These are phyloP conservation scores for Nakaseomyces bracarensis DNA, from an alignment of 1,139 yeast genomes.

Conservation along the genomic window DNA sequence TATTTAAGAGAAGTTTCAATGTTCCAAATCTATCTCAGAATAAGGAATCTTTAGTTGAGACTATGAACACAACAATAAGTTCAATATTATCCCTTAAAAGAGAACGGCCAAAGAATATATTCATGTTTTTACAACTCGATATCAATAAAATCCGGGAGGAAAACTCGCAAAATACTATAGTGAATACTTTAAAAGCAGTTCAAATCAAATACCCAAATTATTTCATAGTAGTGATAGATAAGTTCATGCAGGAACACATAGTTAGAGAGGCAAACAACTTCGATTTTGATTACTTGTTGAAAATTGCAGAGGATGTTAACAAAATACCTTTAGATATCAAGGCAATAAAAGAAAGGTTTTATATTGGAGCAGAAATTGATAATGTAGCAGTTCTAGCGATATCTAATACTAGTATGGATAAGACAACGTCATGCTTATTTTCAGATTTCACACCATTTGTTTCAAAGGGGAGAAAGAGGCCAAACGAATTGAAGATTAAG, in stretches of 20 bases:
- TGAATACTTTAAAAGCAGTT: constrained; percentile 26
- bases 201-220: constrained; percentile 14
- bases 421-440: constrained; percentile 19
- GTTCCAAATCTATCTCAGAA: constrained; percentile 6
- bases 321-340: background rate
- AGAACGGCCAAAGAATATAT: constrained; percentile 22
- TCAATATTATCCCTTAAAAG: constrained; percentile 27
- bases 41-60: constrained; percentile 9
- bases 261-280: background rate
- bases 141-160: constrained; percentile 14
- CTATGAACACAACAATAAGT: constrained; percentile 23
- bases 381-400: constrained; percentile 23
- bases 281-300: background rate
- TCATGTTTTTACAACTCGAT: constrained; percentile 27
- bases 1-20: constrained; percentile 20
- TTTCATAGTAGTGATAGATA: background rate
- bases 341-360: background rate
- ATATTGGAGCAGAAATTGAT: constrained; percentile 6
- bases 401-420: constrained; percentile 27
- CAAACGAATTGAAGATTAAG: constrained; percentile 27
- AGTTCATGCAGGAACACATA: background rate
- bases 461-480: constrained; percentile 17
- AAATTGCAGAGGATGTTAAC: background rate
- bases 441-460: constrained; percentile 19
- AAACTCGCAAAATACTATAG: constrained; percentile 12